Evolutionary conservation across 768 basidiomycete genomes (phyloP), one percentile per base, ranked within the genome.

Genomic region (Kwoniella newhampshirensis): DNA sequence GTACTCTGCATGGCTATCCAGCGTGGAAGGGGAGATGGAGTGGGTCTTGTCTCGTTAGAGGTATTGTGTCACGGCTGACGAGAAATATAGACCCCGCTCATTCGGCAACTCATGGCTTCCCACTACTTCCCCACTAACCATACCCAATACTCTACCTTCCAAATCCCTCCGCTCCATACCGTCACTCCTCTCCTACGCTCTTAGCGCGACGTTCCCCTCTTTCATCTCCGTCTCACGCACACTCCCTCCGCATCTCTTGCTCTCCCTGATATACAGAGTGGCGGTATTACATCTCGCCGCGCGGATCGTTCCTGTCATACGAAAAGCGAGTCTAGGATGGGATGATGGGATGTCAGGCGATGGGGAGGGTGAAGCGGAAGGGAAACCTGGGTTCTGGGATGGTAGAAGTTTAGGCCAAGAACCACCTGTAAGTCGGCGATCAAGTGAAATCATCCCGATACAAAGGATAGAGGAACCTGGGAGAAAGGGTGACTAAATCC

Each of bases 181-280:
- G 0, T 44, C 56, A 7, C 42, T 58, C 18, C 41, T 58, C n/a
- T 23, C 18, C 5, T 58, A 58, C 48, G 46, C 56, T 21, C 13
- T 58, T 12, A 36, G 41, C 23, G 51, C 56, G 6, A 49, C 48
- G 2, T 51, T 58, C 43, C 32, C 54, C 21, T 57, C 60, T 8
- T 55, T 63, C 49, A 54, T 54, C 25, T 49, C 45, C 57, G 57
- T 62, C 17, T 60, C 71, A 15, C 58, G 44, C 32, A 70, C 73
- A 0, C 64, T 76, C 1, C 74, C 74, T 1, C 69, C 69, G 2
- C 74, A 75, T 51, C 57, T 74, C 8, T 55, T 77, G 21, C 59
- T 78, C 32, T 69, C 70, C 4, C 63, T 78, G 9, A 68, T 75
- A 21, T 78, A 74, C 61, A 67, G 77, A 3, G 60, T 78, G n/a